Evolutionary conservation across 108 stramenopile species (phyloP).

Genomic region (Licmophora abbreviata): DNA sequence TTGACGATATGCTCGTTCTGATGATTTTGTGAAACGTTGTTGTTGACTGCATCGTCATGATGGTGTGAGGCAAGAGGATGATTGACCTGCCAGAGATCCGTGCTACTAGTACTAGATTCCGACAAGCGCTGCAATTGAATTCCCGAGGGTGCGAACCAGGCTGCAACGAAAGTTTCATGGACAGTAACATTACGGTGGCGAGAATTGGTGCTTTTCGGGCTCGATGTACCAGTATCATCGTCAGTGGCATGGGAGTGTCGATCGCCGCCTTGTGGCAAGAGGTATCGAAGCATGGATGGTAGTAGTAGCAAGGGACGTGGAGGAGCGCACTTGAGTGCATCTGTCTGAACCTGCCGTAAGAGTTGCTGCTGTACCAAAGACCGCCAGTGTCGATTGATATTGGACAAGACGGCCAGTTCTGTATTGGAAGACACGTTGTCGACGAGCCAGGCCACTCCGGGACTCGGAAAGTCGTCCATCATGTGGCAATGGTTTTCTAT

Average conservation of each 20-base stretch:
- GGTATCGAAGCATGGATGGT: slow-evolving; percentile 37
- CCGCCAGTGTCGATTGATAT: slow-evolving; percentile 53
- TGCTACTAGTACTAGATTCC: background rate
- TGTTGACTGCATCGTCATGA: background rate
- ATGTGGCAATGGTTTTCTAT: too few species aligned
- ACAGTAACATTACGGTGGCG: background rate
- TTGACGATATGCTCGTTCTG: background rate
- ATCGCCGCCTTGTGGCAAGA: slow-evolving; percentile 17
- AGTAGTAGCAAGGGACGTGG: slow-evolving; percentile 17
- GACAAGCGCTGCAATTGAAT: slow-evolving; percentile 37
- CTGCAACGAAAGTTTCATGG: slow-evolving; percentile 46
- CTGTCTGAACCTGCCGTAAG: slow-evolving; percentile 1
- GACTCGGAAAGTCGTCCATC: too few species aligned
- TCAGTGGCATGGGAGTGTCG: too few species aligned
- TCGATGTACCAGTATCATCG: too few species aligned
- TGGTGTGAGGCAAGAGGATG: too few species aligned
- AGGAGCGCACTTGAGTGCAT: background rate
- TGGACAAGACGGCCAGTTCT: slow-evolving; percentile 53
- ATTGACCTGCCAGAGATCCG: too few species aligned
- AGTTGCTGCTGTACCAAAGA: slow-evolving; percentile 12
- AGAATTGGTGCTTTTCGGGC: background rate
- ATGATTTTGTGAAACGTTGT: background rate
- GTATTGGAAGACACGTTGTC: slow-evolving; percentile 40
- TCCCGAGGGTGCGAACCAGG: slow-evolving; percentile 75
- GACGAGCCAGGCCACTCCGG: slow-evolving; percentile 59